phyloP scores from a whole-genome alignment of 306 rosid genomes.

The Quercus alba region DNA sequence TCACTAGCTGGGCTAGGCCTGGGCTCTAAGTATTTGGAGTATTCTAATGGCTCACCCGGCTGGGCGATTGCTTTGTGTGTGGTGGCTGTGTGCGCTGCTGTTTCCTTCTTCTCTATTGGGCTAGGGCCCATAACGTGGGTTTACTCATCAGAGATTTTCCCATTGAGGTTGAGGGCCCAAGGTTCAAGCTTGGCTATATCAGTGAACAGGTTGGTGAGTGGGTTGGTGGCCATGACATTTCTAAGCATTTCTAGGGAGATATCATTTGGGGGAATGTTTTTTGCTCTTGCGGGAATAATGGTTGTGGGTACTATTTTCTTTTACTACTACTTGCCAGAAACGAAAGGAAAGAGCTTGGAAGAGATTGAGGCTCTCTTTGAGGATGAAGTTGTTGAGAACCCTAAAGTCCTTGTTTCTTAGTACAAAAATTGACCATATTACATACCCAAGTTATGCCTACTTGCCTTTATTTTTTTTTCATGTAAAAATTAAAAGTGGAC shows the following conservation, averaged over 20 bases:
- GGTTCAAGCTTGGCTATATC: conserved; percentile 76
- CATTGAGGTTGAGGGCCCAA: conserved; percentile 59
- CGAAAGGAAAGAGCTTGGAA: conserved; percentile 80
- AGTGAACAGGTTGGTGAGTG: conserved; percentile 69
- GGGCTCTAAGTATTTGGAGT: conserved; percentile 45
- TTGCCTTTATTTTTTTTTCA: background rate
- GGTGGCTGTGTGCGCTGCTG: conserved; percentile 52
- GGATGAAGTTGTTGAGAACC: conserved; percentile 22
- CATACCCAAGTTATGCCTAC: background rate
- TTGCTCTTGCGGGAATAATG: conserved; percentile 54
- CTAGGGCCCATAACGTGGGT: conserved; percentile 90
- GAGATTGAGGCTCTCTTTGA: conserved; percentile 65
- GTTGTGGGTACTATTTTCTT: conserved; percentile 43
- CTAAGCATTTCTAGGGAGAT: conserved; percentile 50
- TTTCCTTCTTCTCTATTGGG: conserved; percentile 73
- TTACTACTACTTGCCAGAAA: conserved; percentile 52
- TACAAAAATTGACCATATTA: background rate
- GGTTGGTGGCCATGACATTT: conserved; percentile 71
- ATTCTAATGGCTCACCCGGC: conserved; percentile 24
- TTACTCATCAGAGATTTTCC: conserved; percentile 71
- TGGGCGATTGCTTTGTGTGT: conserved; percentile 63
- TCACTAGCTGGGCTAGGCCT: conserved; percentile 57
- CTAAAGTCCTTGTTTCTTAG: conserved; percentile 7
- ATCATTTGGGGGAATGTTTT: conserved; percentile 58
- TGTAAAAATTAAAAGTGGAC: background rate